Evolutionary conservation across 1,139 yeast species (phyloP).

Genomic region (Barnettozyma hawaiiensis): DNA sequence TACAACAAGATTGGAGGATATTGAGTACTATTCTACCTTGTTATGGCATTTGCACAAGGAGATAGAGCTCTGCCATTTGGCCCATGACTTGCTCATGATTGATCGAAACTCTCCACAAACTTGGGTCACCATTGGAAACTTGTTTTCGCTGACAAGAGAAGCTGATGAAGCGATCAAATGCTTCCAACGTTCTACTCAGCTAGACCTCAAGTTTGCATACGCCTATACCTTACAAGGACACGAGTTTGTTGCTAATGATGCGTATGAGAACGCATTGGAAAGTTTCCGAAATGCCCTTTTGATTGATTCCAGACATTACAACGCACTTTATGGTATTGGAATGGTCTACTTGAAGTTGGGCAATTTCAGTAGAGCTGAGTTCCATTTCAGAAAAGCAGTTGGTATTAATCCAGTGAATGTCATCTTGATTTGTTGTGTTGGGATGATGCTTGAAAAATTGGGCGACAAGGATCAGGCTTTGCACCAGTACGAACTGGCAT

Average conservation of each 20-base stretch:
- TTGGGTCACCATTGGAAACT: slow-evolving; percentile 91
- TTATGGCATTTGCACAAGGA: slow-evolving; percentile 91
- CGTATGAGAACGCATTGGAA: slow-evolving; percentile 83
- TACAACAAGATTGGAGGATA: slow-evolving; percentile 77
- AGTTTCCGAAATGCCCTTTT: slow-evolving; percentile 76
- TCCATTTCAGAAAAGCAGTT: slow-evolving; percentile 82
- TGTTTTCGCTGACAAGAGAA: slow-evolving; percentile 77
- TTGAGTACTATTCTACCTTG: slow-evolving; percentile 87
- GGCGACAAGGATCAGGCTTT: slow-evolving; percentile 69
- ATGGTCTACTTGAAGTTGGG: slow-evolving; percentile 90
- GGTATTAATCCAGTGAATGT: slow-evolving; percentile 88
- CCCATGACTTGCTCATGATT: slow-evolving; percentile 72
- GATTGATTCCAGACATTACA: slow-evolving; percentile 79
- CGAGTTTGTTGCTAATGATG: slow-evolving; percentile 83
- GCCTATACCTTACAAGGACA: slow-evolving; percentile 94
- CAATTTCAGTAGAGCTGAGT: slow-evolving; percentile 75
- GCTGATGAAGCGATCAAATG: slow-evolving; percentile 89
- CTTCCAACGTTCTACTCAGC: slow-evolving; percentile 70
- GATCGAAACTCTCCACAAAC: slow-evolving; percentile 69
- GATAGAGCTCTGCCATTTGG: slow-evolving; percentile 70
- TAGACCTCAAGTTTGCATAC: slow-evolving; percentile 72
- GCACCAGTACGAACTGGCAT: slow-evolving; percentile 77
- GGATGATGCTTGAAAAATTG: slow-evolving; percentile 83
- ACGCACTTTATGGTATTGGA: slow-evolving; percentile 94
- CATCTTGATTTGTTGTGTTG: slow-evolving; percentile 87